phyloP scores from a whole-genome alignment of 129 eudicot genomes.

The Centrapalus pauciflorus region DNA sequence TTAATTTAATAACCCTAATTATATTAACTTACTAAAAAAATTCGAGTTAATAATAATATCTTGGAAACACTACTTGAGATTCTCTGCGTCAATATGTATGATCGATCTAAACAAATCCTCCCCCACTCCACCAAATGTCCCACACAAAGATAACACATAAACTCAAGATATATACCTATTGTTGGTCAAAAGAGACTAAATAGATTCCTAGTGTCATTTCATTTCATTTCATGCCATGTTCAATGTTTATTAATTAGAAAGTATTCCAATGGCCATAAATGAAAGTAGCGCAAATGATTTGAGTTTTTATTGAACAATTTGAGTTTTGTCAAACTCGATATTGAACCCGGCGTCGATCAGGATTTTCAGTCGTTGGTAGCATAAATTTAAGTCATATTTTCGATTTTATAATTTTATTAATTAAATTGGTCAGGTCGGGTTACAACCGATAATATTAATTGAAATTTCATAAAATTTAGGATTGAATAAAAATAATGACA shows the following conservation, averaged over 20 bases:
- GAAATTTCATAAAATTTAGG: too few relatives aligned
- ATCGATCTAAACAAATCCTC: neutral
- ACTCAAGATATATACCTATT: constrained; percentile 10
- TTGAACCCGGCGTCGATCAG: too few relatives aligned
- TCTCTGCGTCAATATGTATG: neutral
- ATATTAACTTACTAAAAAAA: neutral
- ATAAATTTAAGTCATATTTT: too few relatives aligned
- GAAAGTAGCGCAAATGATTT: too few relatives aligned
- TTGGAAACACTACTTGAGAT: constrained; percentile 8
- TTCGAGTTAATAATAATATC: constrained; percentile 2
- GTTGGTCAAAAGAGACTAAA: constrained; percentile 26
- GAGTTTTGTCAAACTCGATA: too few relatives aligned
- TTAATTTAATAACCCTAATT: neutral
- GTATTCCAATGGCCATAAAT: constrained; percentile 24
- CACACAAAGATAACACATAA: constrained; percentile 5
- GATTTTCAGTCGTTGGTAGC: too few relatives aligned
- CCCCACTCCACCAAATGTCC: neutral
- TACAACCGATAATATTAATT: too few relatives aligned
- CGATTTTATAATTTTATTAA: too few relatives aligned
- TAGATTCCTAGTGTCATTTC: constrained; percentile 17
- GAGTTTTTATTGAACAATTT: too few relatives aligned
- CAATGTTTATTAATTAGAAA: neutral
- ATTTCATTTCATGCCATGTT: constrained; percentile 5
- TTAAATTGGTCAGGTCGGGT: too few relatives aligned
- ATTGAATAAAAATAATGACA: too few relatives aligned